Evolutionary conservation across 2,329 filamentous ascomycete genomes (phyloP), one percentile per base, ranked within the genome.

Genomic region (Scedosporium apiospermum): DNA sequence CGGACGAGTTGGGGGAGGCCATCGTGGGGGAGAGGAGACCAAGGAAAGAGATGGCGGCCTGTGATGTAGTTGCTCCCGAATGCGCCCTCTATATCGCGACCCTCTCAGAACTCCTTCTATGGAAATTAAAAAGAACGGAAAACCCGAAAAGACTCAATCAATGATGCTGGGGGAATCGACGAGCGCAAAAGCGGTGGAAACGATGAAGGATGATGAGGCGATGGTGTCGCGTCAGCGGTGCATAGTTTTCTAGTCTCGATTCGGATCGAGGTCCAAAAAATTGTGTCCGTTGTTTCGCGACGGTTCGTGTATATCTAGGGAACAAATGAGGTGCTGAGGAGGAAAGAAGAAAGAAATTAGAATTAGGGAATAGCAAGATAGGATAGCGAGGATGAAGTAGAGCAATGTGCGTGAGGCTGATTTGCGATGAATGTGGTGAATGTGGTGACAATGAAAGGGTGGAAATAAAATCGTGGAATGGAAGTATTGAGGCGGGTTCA

Each of bases 1-100:
- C 80, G 58, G 79, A 81, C 67, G 76, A 75, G 64, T 72, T 75
- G n/a, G 63, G 71, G 72, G 63, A 71, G 66, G 73, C 73, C 75
- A 77, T 77, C 58, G 61, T 67, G 67, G 53, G 61, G 51, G 57
- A 26, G 44, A 53, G 14, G 26, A 34, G 26, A 58, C 1, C 18
- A 14, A 57, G 18, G 18, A 14, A 2, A 27, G 23, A 23, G 14
- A 4, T 16, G 9, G 51, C 16, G 26, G 26, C n/a, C 23, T 41
- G 55, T 30, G 16, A 27, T 38, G 26, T 41, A 2, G 49, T 53
- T 53, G 49, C n/a, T 53, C 18, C n/a, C 6, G 10, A 21, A 53
- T 53, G 49, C 49, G 21, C 21, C 49, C 9, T 46, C 44, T 16
- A 34, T 34, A 34, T 3, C 9, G 7, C 30, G 7, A 34, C 30